Percentiles rank a stretch among this genome's conserved stretches.
Conservation (phyloP, 2,329 filamentous ascomycete genomes). For the Mollisia scopiformis region DNA sequence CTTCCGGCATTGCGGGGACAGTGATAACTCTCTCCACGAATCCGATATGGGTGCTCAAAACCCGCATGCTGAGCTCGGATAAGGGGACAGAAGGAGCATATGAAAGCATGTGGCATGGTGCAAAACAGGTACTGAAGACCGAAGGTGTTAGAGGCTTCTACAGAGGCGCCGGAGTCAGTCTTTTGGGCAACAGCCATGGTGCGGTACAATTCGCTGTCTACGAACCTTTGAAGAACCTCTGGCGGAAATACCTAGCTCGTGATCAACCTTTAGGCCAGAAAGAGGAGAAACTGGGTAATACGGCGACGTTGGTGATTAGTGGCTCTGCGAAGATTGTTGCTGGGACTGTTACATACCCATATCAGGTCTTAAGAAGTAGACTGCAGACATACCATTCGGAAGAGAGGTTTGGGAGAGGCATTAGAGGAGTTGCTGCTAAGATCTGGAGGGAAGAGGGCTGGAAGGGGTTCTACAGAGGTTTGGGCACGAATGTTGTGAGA, state of each 20-base stretch:
- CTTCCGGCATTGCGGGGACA: slow-evolving; percentile 71
- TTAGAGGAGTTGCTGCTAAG: slow-evolving; percentile 69
- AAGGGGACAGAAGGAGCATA: slow-evolving; percentile 77
- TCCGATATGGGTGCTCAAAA: slow-evolving; percentile 98
- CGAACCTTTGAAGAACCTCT: slow-evolving; percentile 64
- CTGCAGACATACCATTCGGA: slow-evolving; percentile 89
- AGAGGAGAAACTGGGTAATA: slow-evolving; percentile 36
- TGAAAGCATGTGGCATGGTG: slow-evolving; percentile 73
- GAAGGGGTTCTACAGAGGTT: slow-evolving; percentile 86
- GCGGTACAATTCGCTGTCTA: slow-evolving; percentile 97
- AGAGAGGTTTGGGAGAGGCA: slow-evolving; percentile 70
- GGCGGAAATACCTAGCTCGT: slow-evolving; percentile 55
- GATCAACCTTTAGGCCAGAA: slow-evolving; percentile 25
- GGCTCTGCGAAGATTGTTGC: slow-evolving; percentile 84
- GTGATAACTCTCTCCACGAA: slow-evolving; percentile 85
- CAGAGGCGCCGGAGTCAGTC: slow-evolving; percentile 78
- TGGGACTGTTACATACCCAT: slow-evolving; percentile 89
- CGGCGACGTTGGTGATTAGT: slow-evolving; percentile 75
- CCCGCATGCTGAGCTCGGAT: slow-evolving; percentile 90
- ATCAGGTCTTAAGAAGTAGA: slow-evolving; percentile 87
- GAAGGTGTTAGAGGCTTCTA: slow-evolving; percentile 87
- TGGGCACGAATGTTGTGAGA: slow-evolving; percentile 85
- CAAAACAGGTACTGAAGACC: slow-evolving; percentile 62
- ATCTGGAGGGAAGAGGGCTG: slow-evolving; percentile 81
- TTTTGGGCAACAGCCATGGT: slow-evolving; percentile 88